These are phyloP conservation scores for Vitis amurensis DNA, from an alignment of 164 flowering plant species.

Conservation along the genomic window DNA sequence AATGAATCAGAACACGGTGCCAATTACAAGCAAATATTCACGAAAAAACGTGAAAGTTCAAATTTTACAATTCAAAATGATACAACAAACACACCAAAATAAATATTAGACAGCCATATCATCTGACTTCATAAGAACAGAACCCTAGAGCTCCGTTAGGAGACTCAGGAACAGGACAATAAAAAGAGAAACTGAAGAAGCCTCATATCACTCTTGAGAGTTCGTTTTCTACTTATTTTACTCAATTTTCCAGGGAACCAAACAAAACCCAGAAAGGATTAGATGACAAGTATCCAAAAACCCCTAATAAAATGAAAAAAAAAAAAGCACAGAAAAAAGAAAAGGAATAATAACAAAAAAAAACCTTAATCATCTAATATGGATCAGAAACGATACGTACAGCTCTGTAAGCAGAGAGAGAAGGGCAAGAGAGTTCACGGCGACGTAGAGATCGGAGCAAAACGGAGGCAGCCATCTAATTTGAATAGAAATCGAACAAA, in stretches of 20 bases:
- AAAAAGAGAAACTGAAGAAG: no score
- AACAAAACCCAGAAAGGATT: neutral
- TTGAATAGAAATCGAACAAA: neutral
- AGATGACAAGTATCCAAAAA: neutral
- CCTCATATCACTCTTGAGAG: no score
- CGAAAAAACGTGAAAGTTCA: no score
- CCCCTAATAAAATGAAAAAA: neutral
- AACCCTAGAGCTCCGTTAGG: no score
- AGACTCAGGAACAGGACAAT: no score
- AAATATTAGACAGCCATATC: no score
- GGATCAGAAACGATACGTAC: constrained; percentile 28
- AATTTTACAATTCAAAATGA: no score
- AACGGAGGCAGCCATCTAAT: constrained; percentile 49
- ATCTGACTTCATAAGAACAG: no score
- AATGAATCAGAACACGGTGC: no score
- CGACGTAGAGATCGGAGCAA: constrained; percentile 54
- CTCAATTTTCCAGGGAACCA: neutral
- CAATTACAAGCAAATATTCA: no score
- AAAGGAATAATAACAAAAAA: neutral
- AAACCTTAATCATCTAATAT: neutral
- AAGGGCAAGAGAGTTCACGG: constrained; percentile 41
- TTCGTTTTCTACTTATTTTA: no score
- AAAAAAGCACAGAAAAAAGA: neutral
- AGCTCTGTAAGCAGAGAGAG: constrained; percentile 42
- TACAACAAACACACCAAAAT: no score